Evolutionary conservation across 306 rosid species (phyloP), one percentile per base, ranked within the genome.

Genomic region (Quercus wislizeni): DNA sequence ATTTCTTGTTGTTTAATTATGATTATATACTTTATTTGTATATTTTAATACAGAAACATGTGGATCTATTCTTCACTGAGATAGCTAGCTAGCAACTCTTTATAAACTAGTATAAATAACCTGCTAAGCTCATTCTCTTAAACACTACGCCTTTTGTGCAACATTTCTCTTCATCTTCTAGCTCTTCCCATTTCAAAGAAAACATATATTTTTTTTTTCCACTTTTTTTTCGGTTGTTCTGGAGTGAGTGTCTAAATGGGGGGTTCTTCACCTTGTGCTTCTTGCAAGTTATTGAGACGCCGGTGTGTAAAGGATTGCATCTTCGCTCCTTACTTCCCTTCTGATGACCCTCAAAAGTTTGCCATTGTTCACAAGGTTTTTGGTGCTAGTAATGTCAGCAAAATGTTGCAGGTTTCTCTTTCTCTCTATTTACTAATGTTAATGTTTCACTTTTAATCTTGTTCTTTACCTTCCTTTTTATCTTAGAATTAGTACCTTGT

Each of bases 311-410:
- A 90, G 59, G 92, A 89, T 74, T 92, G 97, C 82, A 85, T 88
- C 62, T 92, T 92, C 77, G 92, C 92, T 2, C 97, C 97, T 80
- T 92, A 85, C 38, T 92, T 92, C 79, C 97, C 95, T 57, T 81
- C 97, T 0, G 89, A 90, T 76, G 93, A 92, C 11, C 92, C 92
- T 13, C 90, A 84, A 18, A 92, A 90, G 83, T 92, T 92, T 75
- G 88, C 97, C 85, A 88, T 86, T 84, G 97, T 92, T 35, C 97
- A 92, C 84, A 92, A 92, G 90, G 91, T 92, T 51, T 92, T 92
- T 78, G 95, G 97, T 69, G 97, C 97, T 46, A 92, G 97, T 88
- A 92, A 92, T 82, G 82, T 92, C 85, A 90, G 92, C 83, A 92
- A 92, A 80, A 92, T 92, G 92, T 79, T 92, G 14, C 96, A 90